Evolutionary conservation across 352 stramenopile species (phyloP).

Genomic region (Globisporangium rhizosaccharum): DNA sequence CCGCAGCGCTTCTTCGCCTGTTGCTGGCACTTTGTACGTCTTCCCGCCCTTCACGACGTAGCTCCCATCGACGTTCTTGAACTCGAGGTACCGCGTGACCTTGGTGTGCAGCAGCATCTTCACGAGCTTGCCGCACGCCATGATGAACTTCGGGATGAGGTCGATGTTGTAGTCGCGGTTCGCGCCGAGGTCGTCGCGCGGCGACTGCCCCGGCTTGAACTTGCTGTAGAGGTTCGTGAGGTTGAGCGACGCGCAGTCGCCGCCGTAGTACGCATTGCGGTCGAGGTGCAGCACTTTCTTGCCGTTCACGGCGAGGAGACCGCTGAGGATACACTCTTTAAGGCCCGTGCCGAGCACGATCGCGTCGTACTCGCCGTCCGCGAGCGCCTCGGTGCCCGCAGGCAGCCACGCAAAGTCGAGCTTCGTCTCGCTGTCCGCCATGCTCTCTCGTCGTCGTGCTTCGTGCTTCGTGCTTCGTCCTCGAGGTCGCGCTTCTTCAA

Average conservation of each 20-base stretch:
- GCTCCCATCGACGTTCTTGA: constrained; percentile 98
- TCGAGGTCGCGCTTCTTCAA: background rate
- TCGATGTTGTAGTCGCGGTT: constrained; percentile 99
- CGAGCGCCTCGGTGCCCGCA: constrained; percentile 91
- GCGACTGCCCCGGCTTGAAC: constrained; percentile 76
- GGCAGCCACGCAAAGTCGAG: constrained; percentile 93
- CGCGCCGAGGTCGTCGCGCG: constrained; percentile 83
- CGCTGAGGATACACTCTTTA: constrained; percentile 99
- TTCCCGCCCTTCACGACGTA: constrained; percentile 98
- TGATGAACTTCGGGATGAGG: constrained; percentile 99
- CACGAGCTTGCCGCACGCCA: constrained; percentile 99
- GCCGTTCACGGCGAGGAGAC: constrained; percentile 92
- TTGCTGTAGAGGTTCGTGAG: constrained; percentile 97
- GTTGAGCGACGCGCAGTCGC: constrained; percentile 97
- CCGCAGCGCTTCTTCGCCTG: constrained; percentile 93
- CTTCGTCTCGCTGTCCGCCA: constrained; percentile 61
- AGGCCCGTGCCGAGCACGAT: constrained; percentile 99
- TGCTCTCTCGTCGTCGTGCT: constrained; percentile 14
- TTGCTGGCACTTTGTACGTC: constrained; percentile 97
- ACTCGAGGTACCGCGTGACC: constrained; percentile 98
- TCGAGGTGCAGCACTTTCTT: constrained; percentile 97
- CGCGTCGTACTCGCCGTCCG: constrained; percentile 99
- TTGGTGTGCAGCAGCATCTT: constrained; percentile 98
- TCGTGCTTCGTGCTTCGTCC: background rate
- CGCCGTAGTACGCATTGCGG: constrained; percentile 97